Evolutionary conservation across 768 basidiomycete genomes (phyloP).

Genomic region (Tylopilus sp.): DNA sequence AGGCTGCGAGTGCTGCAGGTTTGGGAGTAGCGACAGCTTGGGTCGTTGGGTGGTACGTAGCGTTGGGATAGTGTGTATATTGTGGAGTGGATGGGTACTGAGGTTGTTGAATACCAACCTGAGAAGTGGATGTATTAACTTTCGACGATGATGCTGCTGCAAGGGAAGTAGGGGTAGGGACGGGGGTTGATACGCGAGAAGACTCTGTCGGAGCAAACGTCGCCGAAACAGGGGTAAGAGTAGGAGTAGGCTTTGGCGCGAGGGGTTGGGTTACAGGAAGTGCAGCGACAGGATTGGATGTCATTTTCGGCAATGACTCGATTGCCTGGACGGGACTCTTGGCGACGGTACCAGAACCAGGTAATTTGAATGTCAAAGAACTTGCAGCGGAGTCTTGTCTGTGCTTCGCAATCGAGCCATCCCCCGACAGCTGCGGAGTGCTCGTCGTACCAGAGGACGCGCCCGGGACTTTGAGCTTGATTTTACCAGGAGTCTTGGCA

Average conservation of each 20-base stretch:
- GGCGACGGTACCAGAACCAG: slow-evolving; percentile 15
- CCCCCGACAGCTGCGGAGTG: slow-evolving; percentile 11
- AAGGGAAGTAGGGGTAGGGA: slow-evolving; percentile 11
- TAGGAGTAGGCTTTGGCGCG: slow-evolving; percentile 23
- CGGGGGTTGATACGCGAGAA: slow-evolving; percentile 19
- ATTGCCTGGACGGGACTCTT: slow-evolving; percentile 22
- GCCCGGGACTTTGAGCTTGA: slow-evolving; percentile 66
- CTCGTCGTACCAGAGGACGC: slow-evolving; percentile 22
- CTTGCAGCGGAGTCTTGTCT: slow-evolving; percentile 15
- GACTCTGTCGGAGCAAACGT: slow-evolving; percentile 23
- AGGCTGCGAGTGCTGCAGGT: slow-evolving; percentile 9
- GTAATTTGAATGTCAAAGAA: slow-evolving; percentile 24
- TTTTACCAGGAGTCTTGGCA: slow-evolving; percentile 54
- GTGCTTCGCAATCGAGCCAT: slow-evolving; percentile 13
- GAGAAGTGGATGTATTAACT: slow-evolving; percentile 27
- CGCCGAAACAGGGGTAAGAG: slow-evolving; percentile 17
- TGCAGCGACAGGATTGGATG: slow-evolving; percentile 11
- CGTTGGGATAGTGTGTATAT: slow-evolving; percentile 53
- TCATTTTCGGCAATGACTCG: slow-evolving; percentile 21
- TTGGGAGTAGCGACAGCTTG: slow-evolving; percentile 26
- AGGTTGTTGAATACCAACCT: slow-evolving; percentile 31
- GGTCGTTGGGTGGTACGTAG: slow-evolving; percentile 40
- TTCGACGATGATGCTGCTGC: slow-evolving; percentile 16
- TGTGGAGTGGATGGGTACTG: slow-evolving; percentile 34
- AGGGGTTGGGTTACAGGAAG: slow-evolving; percentile 18